phyloP scores from a whole-genome alignment of 768 basidiomycete species.

The Lentinula aciculospora region DNA sequence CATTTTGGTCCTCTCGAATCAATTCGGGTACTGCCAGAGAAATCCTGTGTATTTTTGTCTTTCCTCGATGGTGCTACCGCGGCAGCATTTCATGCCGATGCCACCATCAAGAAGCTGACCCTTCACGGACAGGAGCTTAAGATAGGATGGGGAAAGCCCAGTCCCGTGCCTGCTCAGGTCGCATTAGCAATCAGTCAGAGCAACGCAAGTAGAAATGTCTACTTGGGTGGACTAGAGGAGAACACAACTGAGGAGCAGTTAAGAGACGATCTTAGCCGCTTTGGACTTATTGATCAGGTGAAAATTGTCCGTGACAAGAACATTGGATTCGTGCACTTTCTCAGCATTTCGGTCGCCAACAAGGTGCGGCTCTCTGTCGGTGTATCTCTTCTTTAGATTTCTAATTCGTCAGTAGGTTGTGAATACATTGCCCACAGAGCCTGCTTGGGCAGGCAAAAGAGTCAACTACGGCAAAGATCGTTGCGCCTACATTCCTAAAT shows the following conservation, averaged over 20 bases:
- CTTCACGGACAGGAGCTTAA: slow-evolving; percentile 96
- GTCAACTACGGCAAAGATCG: slow-evolving; percentile 99
- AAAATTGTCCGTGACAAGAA: slow-evolving; percentile 99
- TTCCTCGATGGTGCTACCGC: slow-evolving; percentile 93
- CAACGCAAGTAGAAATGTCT: slow-evolving; percentile 94
- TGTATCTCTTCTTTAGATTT: slow-evolving; percentile 1
- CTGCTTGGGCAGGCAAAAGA: slow-evolving; percentile 91
- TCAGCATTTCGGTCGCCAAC: slow-evolving; percentile 90
- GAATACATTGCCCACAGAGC: slow-evolving; percentile 85
- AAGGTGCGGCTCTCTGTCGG: slow-evolving; percentile 52
- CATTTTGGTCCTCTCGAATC: slow-evolving; percentile 96
- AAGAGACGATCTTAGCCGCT: slow-evolving; percentile 85
- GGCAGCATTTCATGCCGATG: slow-evolving; percentile 96
- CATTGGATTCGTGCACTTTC: slow-evolving; percentile 98
- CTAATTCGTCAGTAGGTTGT: slow-evolving; percentile 60
- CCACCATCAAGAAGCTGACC: slow-evolving; percentile 87
- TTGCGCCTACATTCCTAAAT: slow-evolving; percentile 96
- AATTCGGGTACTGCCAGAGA: slow-evolving; percentile 92
- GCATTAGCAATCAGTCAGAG: slow-evolving; percentile 84
- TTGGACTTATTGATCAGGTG: slow-evolving; percentile 97
- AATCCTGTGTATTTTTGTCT: slow-evolving; percentile 96
- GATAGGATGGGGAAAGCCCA: slow-evolving; percentile 98
- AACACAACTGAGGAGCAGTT: slow-evolving; percentile 86
- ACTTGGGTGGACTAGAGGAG: slow-evolving; percentile 91
- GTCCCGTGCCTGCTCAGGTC: slow-evolving; percentile 81